Percentiles rank a stretch among this genome's conserved stretches.
Conservation (phyloP, 306 rosid genomes). For the Corylus avellana region DNA sequence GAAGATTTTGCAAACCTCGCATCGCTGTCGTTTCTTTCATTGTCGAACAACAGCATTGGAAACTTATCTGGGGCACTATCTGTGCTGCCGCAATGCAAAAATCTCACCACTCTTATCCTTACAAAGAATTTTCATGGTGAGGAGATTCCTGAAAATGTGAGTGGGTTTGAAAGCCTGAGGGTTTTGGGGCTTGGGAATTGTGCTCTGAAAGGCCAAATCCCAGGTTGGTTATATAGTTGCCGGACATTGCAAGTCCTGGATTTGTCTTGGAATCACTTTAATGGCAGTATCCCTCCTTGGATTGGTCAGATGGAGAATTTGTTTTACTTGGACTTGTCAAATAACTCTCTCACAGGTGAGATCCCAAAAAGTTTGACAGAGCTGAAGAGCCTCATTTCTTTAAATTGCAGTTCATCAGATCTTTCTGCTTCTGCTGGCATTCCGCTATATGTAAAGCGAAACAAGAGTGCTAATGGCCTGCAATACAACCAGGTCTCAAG, state of each 20-base stretch:
- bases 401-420: constrained; percentile 33
- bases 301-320: constrained; percentile 65
- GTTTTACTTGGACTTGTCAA: constrained; percentile 77
- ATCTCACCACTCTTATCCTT: constrained; percentile 65
- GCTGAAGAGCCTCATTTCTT: constrained; percentile 49
- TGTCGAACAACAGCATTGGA: constrained; percentile 68
- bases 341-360: constrained; percentile 71
- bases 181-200: constrained; percentile 68
- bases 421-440: constrained; percentile 45
- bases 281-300: constrained; percentile 66
- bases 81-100: constrained; percentile 58
- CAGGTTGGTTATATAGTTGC: constrained; percentile 61
- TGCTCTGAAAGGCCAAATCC: constrained; percentile 62
- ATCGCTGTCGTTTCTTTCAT: constrained; percentile 56
- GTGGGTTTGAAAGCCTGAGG: constrained; percentile 54
- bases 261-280: constrained; percentile 70
- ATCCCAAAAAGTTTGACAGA: constrained; percentile 61
- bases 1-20: constrained; percentile 53
- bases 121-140: constrained; percentile 64
- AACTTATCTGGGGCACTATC: constrained; percentile 54
- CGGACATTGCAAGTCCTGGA: constrained; percentile 61
- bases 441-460: constrained; percentile 71
- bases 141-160: constrained; percentile 49
- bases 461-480: constrained; percentile 60
- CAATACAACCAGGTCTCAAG: constrained; percentile 72